These are phyloP conservation scores for Paspalum vaginatum DNA, from an alignment of 176 grass and related monocot species.

Conservation along the genomic window DNA sequence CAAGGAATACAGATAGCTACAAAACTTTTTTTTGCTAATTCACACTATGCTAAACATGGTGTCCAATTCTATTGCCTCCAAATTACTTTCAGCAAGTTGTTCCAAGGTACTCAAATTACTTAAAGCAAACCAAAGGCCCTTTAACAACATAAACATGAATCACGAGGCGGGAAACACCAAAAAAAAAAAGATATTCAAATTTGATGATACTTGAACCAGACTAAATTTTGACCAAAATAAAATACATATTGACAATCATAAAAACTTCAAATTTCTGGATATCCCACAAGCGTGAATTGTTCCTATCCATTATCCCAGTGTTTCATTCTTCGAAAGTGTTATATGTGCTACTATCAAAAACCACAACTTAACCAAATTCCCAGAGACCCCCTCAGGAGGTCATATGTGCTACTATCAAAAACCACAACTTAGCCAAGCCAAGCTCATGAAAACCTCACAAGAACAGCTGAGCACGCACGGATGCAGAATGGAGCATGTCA, in stretches of 20 bases:
- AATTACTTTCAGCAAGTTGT: conserved; percentile 14
- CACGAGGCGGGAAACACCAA: conserved; percentile 10
- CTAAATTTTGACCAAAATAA: conserved; percentile 27
- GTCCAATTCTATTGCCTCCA: not conserved
- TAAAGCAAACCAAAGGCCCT: not conserved
- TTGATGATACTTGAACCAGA: conserved; percentile 1
- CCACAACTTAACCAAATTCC: conserved; percentile 11
- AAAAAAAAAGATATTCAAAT: conserved; percentile 18
- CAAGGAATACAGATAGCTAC: conserved; percentile 25
- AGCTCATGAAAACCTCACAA: not conserved
- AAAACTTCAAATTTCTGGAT: not conserved
- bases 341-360: not conserved
- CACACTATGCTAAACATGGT: not conserved
- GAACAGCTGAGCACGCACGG: not conserved
- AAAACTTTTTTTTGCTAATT: conserved; percentile 11
- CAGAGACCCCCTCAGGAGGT: too few relatives aligned
- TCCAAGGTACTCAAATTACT: not conserved
- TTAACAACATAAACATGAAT: conserved; percentile 11
- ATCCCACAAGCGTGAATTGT: not conserved
- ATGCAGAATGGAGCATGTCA: not conserved
- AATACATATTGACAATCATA: not conserved
- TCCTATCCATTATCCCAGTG: not conserved
- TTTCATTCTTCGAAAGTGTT: not conserved
- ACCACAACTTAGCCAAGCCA: conserved; percentile 20
- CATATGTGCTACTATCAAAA: not conserved